Evolutionary conservation across 192 early-diverging fungal species (phyloP), one percentile per base, ranked within the genome.

Genomic region (Coemansia asiatica): DNA sequence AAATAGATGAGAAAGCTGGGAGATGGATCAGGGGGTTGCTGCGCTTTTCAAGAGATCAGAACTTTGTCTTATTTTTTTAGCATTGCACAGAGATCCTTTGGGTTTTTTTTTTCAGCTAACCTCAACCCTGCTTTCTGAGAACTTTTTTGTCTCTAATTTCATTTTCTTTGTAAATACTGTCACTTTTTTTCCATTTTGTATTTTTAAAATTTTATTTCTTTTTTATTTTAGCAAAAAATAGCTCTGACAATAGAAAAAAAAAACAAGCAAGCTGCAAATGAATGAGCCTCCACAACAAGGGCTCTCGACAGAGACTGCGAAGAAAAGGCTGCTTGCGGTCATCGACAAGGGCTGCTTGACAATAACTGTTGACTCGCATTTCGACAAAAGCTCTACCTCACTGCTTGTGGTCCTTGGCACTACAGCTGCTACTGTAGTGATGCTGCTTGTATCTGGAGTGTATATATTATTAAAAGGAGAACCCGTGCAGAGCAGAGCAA

Each of bases 401-500:
- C 21, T 35, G 27, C 21, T 69, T 1, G 64, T 64, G 12, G 6
- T 74, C 16, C 19, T 71, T 2, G 71, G 71, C 1, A 50, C 47
- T 2, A 57, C 71, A 2, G n/a, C 35, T 2, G 9, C n/a, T 0
- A 33, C 54, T 0, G 57, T 51, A 0, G 65, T 18, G 0, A 19
- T 68, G 60, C 63, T 75, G 53, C 22, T 75, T 4, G 73, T 55
- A n/a, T 56, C 64, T 23, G 78, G 78, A n/a, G 73, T 31, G 12
- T 75, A 60, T 25, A 6, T 72, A 16, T 31, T 81, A 0, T 62
- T 22, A 16, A 53, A 51, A 46, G 69, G 69, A 13, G 55, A 53
- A 21, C 78, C 73, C 4, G 12, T 21, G 16, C 78, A 81, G 66
- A 59, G 55, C 19, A 61, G 78, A 4, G 78, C 73, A 7, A 71